Evolutionary conservation across 2,329 filamentous ascomycete species (phyloP), one percentile per base, ranked within the genome.

Genomic region (Stagonosporopsis vannaccii): DNA sequence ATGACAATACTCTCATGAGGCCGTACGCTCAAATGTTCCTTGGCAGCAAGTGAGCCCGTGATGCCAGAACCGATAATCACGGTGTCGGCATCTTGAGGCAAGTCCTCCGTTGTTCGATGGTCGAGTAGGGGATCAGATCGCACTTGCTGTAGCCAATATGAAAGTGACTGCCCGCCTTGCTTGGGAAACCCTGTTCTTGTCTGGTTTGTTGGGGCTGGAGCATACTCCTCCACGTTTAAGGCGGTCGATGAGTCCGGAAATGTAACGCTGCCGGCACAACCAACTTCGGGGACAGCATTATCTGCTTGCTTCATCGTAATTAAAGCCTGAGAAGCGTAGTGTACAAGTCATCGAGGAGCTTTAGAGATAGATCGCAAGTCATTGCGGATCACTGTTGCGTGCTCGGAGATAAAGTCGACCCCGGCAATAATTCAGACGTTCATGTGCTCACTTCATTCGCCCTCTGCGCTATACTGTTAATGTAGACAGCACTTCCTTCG

Each of bases 21-120:
- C 50, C 58, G 66, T 12, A 60, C 63, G 19, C 60, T 51, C 13
- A 69, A 56, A 44, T 65, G 67, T 9, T 68, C 66, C 32, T 61
- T 65, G 2, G 67, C 56, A 11, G 67, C 51, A 0, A 68, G 45
- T 8, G 66, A 65, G 1, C 65, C 65, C 7, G 60, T 67, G 26
- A 71, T 60, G 22, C 75, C 74, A 8, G 69, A 72, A 6, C 75
- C 73, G 25, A 77, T 68, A 15, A 77, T 63, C 11, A 77, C 58
- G 37, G 72, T 74, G 54, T 77, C 70, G 25, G 62, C 66, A 17
- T 65, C 54, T 2, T 47, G 7, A 15, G 75, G 73, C 9, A 77
- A 51, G 1, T 63, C 47, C 9, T 63, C 36, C 5, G 75, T 75
- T 15, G 66, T 73, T 20, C 71, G 68, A 32, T 73, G 62, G 25